phyloP scores from a whole-genome alignment of 768 basidiomycete species.

The Pisolithus microcarpus region DNA sequence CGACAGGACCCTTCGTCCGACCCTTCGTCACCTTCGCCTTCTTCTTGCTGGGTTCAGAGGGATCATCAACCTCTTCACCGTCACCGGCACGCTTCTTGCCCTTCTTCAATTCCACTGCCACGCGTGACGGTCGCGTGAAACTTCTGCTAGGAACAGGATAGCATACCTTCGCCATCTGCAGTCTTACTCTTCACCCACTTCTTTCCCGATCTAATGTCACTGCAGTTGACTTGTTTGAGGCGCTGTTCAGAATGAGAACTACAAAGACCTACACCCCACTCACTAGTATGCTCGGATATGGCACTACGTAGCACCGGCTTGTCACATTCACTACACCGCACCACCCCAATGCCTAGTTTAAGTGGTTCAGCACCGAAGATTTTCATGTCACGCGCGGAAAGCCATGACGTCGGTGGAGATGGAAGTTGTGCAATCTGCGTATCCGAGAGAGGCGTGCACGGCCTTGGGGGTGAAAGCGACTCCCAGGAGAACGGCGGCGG shows the following conservation, averaged over 20 bases:
- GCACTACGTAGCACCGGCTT: slow-evolving; percentile 77
- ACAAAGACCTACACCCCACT: slow-evolving; percentile 13
- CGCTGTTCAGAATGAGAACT: slow-evolving; percentile 4
- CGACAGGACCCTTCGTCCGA: slow-evolving; percentile 77
- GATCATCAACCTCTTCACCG: slow-evolving; percentile 58
- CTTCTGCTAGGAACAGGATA: neutral
- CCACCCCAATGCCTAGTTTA: slow-evolving; percentile 54
- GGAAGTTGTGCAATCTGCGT: slow-evolving; percentile 39
- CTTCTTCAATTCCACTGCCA: slow-evolving; percentile 36
- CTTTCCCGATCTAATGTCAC: slow-evolving; percentile 47
- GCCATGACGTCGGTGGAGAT: slow-evolving; percentile 79
- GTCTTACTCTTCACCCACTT: slow-evolving; percentile 52
- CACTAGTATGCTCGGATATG: slow-evolving; percentile 70
- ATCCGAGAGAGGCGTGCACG: slow-evolving; percentile 26
- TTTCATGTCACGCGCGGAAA: slow-evolving; percentile 82
- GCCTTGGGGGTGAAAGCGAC: slow-evolving; percentile 26
- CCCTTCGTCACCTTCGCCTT: slow-evolving; percentile 78
- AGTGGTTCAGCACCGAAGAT: slow-evolving; percentile 77
- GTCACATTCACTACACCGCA: slow-evolving; percentile 73
- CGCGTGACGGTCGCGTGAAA: slow-evolving; percentile 2
- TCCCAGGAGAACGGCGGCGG: slow-evolving; percentile 64
- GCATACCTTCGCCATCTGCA: slow-evolving; percentile 40
- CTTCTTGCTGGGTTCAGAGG: slow-evolving; percentile 64
- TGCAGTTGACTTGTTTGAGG: slow-evolving; percentile 47
- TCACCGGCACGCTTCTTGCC: slow-evolving; percentile 81